These are phyloP conservation scores for Domatiomyces catenatus DNA, from an alignment of 2,329 filamentous ascomycete species.

Conservation along the genomic window DNA sequence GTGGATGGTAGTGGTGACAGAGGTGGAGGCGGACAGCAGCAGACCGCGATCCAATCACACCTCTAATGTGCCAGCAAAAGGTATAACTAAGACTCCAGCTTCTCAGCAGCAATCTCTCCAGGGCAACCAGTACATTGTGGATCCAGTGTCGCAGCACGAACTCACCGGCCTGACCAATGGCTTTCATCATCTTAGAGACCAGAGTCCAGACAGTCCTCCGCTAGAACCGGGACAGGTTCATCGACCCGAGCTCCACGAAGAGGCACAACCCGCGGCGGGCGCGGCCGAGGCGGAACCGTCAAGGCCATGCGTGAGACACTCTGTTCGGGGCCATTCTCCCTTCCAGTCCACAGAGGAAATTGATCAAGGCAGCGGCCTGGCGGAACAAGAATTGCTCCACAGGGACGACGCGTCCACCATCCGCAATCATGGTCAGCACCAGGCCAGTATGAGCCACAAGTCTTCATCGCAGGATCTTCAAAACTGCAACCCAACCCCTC, in stretches of 20 bases:
- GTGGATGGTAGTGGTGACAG: conserved; percentile 34
- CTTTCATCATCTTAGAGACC: not conserved
- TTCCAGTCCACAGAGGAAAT: not conserved
- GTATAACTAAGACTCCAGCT: not conserved
- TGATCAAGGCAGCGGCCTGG: not conserved
- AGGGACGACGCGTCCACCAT: not conserved
- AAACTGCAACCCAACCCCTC: not conserved
- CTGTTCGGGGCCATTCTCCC: not conserved
- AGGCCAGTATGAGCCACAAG: no score
- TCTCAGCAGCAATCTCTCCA: not conserved
- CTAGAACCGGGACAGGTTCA: not conserved
- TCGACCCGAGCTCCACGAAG: not conserved
- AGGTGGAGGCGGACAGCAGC: conserved; percentile 16
- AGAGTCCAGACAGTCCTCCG: not conserved
- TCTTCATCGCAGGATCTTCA: not conserved
- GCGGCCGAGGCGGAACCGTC: no score
- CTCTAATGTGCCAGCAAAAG: not conserved
- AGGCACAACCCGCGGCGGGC: not conserved
- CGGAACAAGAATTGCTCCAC: not conserved
- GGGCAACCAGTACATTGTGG: not conserved
- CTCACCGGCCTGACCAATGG: not conserved
- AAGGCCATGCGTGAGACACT: not conserved
- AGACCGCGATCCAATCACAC: not conserved
- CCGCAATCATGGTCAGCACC: not conserved
- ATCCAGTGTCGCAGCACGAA: not conserved